Conservation (phyloP, 495 filamentous ascomycete genomes). For the Penicillium herquei region DNA sequence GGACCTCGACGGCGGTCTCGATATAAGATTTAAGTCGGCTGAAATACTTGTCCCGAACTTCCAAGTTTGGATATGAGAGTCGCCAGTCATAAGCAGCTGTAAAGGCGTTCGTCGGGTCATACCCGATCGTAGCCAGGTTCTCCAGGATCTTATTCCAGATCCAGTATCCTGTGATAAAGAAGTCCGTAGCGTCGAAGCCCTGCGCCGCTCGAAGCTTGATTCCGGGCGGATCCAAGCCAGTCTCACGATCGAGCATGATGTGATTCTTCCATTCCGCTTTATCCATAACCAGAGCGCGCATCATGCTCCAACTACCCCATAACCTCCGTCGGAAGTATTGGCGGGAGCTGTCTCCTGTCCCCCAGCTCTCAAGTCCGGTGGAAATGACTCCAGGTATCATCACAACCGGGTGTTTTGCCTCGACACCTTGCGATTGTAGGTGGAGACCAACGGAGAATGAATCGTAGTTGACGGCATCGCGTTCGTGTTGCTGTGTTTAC, state of each 20-base stretch:
- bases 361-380: conserved; percentile 95
- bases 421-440: conserved; percentile 74
- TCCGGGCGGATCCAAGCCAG: conserved; percentile 86
- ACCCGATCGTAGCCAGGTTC: conserved; percentile 91
- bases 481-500: conserved; percentile 66
- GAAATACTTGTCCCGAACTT: conserved; percentile 90
- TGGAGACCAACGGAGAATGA: conserved; percentile 87
- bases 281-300: conserved; percentile 88
- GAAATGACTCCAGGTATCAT: conserved; percentile 98
- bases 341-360: conserved; percentile 73
- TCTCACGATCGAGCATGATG: conserved; percentile 91
- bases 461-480: conserved; percentile 86
- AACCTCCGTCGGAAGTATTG: conserved; percentile 91
- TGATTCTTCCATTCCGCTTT: conserved; percentile 94
- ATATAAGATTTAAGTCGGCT: conserved; percentile 85
- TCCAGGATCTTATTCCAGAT: conserved; percentile 99
- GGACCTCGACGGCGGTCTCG: conserved; percentile 69
- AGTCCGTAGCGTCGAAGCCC: conserved; percentile 98
- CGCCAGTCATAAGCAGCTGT: conserved; percentile 98
- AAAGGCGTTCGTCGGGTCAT: conserved; percentile 93
- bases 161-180: conserved; percentile 83
- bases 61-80: conserved; percentile 86
- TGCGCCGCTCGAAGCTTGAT: conserved; percentile 94
- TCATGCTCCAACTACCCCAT: conserved; percentile 99
- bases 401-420: conserved; percentile 83